These are phyloP conservation scores for Anthracocystis setariae DNA, from an alignment of 1,284 basidiomycete genomes.

Conservation along the genomic window DNA sequence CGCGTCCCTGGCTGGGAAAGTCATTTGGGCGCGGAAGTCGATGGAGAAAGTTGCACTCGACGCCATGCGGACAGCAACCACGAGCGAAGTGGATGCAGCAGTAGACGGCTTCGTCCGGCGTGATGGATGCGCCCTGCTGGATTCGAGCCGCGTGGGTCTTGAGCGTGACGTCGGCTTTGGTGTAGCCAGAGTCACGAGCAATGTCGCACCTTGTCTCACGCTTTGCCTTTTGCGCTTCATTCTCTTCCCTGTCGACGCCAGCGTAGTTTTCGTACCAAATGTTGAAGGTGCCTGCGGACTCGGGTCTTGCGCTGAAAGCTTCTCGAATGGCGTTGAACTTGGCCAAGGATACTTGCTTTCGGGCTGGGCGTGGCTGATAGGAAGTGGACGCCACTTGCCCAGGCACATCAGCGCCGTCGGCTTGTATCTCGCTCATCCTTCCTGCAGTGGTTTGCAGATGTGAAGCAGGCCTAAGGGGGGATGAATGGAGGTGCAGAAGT, in stretches of 20 bases:
- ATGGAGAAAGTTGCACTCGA: constrained; percentile 96
- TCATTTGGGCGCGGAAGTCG: constrained; percentile 74
- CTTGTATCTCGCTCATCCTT: constrained; percentile 29
- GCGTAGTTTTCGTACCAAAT: constrained; percentile 99
- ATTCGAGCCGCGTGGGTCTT: constrained; percentile 26
- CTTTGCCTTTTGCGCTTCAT: constrained; percentile 78
- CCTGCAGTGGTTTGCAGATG: neutral
- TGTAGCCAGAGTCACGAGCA: constrained; percentile 87
- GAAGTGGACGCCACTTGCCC: constrained; percentile 36
- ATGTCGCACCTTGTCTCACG: constrained; percentile 90
- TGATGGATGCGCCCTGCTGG: constrained; percentile 20
- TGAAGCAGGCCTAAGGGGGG: neutral
- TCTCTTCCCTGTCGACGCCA: constrained; percentile 70
- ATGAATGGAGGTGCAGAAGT: constrained; percentile 2
- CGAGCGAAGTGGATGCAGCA: constrained; percentile 94
- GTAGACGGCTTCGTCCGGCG: constrained; percentile 78
- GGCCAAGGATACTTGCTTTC: constrained; percentile 59
- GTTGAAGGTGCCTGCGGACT: constrained; percentile 71
- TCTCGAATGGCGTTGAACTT: constrained; percentile 61
- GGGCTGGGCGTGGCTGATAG: constrained; percentile 58
- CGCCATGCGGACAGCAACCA: constrained; percentile 94
- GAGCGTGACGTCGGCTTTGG: constrained; percentile 68
- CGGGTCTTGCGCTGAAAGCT: constrained; percentile 49
- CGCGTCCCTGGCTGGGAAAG: constrained; percentile 88
- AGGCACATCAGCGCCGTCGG: constrained; percentile 2